These are phyloP conservation scores for Chlorociboria aeruginascens DNA, from an alignment of 495 filamentous ascomycete species.

Conservation along the genomic window DNA sequence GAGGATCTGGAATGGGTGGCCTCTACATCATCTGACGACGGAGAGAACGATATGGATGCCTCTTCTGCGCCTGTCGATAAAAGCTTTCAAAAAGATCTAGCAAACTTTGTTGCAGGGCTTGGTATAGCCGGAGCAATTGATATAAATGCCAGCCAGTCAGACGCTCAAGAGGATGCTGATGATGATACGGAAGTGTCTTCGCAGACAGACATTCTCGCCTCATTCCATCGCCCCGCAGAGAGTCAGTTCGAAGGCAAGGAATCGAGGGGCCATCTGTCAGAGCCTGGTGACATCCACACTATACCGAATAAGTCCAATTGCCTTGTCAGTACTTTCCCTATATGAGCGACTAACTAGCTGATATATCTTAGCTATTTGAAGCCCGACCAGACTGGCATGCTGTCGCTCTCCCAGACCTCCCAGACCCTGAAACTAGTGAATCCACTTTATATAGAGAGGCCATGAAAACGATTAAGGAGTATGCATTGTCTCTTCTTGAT, in stretches of 20 bases:
- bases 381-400: conserved; percentile 83
- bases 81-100: conserved; percentile 14
- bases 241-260: too few relatives aligned
- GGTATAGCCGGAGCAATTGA: conserved; percentile 11
- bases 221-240: too few relatives aligned
- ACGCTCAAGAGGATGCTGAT: conserved; percentile 13
- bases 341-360: conserved; percentile 14
- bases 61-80: conserved; percentile 4
- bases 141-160: conserved; percentile 12
- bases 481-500: conserved; percentile 64
- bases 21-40: conserved; percentile 22
- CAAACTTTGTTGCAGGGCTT: conserved; percentile 16
- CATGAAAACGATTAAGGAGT: conserved; percentile 59
- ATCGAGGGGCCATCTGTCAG: background rate
- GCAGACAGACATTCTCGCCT: background rate
- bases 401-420: conserved; percentile 45
- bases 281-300: conserved; percentile 4
- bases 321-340: conserved; percentile 11
- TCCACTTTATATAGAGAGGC: conserved; percentile 40
- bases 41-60: conserved; percentile 13
- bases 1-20: conserved; percentile 59
- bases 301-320: conserved; percentile 15
- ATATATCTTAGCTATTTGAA: conserved; percentile 48
- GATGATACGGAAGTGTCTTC: conserved; percentile 18
- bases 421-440: conserved; percentile 31